These are phyloP conservation scores for Pisolithus thermaeus DNA, from an alignment of 1,284 basidiomycete species.

Conservation along the genomic window DNA sequence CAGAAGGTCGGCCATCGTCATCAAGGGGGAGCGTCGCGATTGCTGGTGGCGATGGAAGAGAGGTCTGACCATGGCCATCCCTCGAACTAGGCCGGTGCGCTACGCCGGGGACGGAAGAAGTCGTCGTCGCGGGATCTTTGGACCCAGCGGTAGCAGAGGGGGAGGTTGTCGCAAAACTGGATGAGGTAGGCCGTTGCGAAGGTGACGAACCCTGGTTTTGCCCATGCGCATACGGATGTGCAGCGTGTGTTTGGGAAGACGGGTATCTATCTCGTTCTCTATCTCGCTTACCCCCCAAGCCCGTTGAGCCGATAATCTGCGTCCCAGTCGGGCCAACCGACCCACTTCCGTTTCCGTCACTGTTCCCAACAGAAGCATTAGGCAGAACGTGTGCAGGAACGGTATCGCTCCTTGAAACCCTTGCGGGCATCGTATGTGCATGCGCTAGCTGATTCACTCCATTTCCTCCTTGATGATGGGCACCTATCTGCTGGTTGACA, in stretches of 20 bases:
- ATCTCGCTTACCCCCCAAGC: slow-evolving; percentile 12
- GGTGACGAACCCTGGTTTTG: slow-evolving; percentile 9
- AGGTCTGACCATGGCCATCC: slow-evolving; percentile 4
- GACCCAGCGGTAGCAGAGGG: neutral
- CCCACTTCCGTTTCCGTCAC: neutral
- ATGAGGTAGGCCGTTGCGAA: slow-evolving; percentile 9
- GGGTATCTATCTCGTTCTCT: slow-evolving; percentile 16
- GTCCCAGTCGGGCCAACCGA: slow-evolving; percentile 19
- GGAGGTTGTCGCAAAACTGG: neutral
- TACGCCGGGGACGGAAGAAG: neutral
- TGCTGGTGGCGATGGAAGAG: slow-evolving; percentile 10
- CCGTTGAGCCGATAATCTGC: slow-evolving; percentile 17
- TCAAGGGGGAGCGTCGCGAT: neutral
- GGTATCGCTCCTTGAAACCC: slow-evolving; percentile 23
- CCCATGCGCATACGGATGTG: slow-evolving; percentile 8
- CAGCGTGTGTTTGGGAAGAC: slow-evolving; percentile 9
- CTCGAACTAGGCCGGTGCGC: neutral
- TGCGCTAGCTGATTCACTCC: slow-evolving; percentile 10
- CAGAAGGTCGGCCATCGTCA: neutral
- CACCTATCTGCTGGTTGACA: slow-evolving; percentile 5
- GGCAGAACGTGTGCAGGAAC: slow-evolving; percentile 19
- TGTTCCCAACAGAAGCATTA: slow-evolving; percentile 5
- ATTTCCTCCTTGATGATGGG: slow-evolving; percentile 3
- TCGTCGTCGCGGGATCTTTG: neutral
- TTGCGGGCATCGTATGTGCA: slow-evolving; percentile 16